phyloP scores from a whole-genome alignment of 2,329 filamentous ascomycete genomes.

The Apiospora sp. region DNA sequence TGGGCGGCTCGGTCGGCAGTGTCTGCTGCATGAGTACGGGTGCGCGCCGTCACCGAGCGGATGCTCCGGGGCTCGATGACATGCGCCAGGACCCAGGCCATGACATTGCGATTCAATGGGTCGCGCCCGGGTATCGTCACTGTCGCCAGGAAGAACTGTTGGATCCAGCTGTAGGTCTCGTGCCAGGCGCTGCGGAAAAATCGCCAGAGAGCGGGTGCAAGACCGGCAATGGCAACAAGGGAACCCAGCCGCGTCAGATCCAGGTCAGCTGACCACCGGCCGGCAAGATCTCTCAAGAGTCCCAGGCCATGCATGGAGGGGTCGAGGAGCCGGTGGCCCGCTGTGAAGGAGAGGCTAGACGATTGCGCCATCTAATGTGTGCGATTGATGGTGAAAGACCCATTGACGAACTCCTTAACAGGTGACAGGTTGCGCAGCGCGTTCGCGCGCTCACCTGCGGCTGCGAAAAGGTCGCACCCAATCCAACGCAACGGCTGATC shows the following conservation, averaged over 20 bases:
- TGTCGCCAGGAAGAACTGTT: slow-evolving; percentile 52
- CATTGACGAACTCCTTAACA: not conserved
- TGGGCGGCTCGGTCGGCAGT: slow-evolving; percentile 46
- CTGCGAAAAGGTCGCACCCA: too few species aligned
- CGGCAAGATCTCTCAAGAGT: slow-evolving; percentile 9
- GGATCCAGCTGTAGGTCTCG: slow-evolving; percentile 50
- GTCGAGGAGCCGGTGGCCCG: slow-evolving; percentile 35
- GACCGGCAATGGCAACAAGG: slow-evolving; percentile 52
- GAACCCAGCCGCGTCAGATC: slow-evolving; percentile 56
- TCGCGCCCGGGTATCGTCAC: slow-evolving; percentile 53
- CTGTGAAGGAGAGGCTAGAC: slow-evolving; percentile 32
- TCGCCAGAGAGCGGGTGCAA: slow-evolving; percentile 49
- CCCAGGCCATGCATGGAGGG: slow-evolving; percentile 28
- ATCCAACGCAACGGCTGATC: not conserved
- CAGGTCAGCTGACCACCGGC: slow-evolving; percentile 41
- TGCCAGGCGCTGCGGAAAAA: slow-evolving; percentile 46
- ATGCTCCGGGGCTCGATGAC: slow-evolving; percentile 46
- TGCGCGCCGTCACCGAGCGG: slow-evolving; percentile 54
- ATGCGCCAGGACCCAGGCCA: slow-evolving; percentile 54
- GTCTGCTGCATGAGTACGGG: slow-evolving; percentile 39
- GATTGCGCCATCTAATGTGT: slow-evolving; percentile 32
- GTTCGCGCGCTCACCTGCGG: not conserved
- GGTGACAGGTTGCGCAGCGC: not conserved
- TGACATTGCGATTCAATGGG: slow-evolving; percentile 53
- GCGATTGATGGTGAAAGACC: not conserved